Evolutionary conservation across 169 alveolate genomes (phyloP), one percentile per base, ranked within the genome.

Genomic region (Plasmodium chabaudi): DNA sequence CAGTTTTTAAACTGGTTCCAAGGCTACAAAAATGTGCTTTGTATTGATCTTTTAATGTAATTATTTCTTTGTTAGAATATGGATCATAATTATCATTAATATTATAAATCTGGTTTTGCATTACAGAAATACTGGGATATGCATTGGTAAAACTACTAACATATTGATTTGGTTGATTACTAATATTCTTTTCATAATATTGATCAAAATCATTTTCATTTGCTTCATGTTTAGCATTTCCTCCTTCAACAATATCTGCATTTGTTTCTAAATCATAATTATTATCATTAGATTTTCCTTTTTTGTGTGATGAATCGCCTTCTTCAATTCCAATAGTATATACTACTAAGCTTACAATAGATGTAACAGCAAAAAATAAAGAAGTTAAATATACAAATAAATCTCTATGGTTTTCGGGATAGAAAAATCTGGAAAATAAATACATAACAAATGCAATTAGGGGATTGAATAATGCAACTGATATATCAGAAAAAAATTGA

Each of bases 401-500:
- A 56, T 67, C 82, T 61, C 72, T 65, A n/a, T 23, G 65, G 57
- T 67, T 67, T n/a, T 39, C 15, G 3, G 65, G 84, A 17, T 21
- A 13, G n/a, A 79, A 79, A 25, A 67, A 55, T 17, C 49, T 46
- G 23, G 72, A 44, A 19, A 79, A 67, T 0, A 79, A 9, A n/a
- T 79, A 79, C 82, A 79, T 79, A 55, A 79, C 34, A 67, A 79
- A 79, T 51, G 65, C 47, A 67, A 79, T 53, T 1, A 79, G 47
- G 0, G 89, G 89, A 39, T 79, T 79, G 10, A 79, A 25, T 44
- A 79, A 27, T 9, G 68, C 65, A 42, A 79, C 34, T 9, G 89
- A 79, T 0, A 71, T 72, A 56, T 79, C 89, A 19, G 65, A 79
- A 67, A 64, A 79, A 15, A 79, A 79, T 27, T 79, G 89, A 42